Percentiles rank a stretch among this genome's conserved stretches.
Evolutionary conservation across 2,329 filamentous ascomycete genomes (phyloP).

Genomic region (Calonectria pteridis): DNA sequence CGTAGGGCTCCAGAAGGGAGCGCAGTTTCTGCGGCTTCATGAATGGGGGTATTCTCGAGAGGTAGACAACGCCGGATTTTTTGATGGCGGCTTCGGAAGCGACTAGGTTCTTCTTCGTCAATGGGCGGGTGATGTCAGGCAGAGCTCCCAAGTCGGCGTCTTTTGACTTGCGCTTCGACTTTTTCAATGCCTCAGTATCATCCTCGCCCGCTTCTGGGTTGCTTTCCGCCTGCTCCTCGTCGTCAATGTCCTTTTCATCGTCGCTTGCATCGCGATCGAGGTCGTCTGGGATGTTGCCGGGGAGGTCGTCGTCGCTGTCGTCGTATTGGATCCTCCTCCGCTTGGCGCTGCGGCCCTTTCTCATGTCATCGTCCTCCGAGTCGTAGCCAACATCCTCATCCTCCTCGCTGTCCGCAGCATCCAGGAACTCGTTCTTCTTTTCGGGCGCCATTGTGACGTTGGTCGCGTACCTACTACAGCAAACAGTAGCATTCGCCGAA

Average conservation of each 20-base stretch:
- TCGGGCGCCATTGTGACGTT: constrained; percentile 69
- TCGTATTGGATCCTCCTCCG: constrained; percentile 68
- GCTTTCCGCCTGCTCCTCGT: constrained; percentile 32
- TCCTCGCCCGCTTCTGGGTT: constrained; percentile 40
- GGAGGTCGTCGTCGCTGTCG: constrained; percentile 52
- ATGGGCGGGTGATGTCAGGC: constrained; percentile 64
- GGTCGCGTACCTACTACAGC: constrained; percentile 7
- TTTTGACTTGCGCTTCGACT: constrained; percentile 42
- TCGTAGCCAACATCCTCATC: constrained; percentile 72
- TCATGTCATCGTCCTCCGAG: constrained; percentile 76
- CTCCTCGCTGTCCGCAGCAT: constrained; percentile 69
- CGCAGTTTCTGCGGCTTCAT: constrained; percentile 87
- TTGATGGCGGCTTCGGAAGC: constrained; percentile 73
- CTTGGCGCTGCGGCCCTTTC: constrained; percentile 73
- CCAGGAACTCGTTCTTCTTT: constrained; percentile 80
- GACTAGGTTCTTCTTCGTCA: constrained; percentile 77
- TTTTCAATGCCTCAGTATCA: constrained; percentile 35
- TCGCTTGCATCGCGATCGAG: constrained; percentile 45
- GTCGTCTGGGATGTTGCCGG: constrained; percentile 33
- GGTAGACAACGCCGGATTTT: constrained; percentile 84
- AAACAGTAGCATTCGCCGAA: neutral
- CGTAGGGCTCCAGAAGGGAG: constrained; percentile 80
- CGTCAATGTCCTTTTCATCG: constrained; percentile 48
- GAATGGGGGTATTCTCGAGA: constrained; percentile 87
- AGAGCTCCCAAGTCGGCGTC: constrained; percentile 51